Base-by-base conservation (phyloP, 768 basidiomycete genomes). In the Leucosporidium yakuticum region DNA sequence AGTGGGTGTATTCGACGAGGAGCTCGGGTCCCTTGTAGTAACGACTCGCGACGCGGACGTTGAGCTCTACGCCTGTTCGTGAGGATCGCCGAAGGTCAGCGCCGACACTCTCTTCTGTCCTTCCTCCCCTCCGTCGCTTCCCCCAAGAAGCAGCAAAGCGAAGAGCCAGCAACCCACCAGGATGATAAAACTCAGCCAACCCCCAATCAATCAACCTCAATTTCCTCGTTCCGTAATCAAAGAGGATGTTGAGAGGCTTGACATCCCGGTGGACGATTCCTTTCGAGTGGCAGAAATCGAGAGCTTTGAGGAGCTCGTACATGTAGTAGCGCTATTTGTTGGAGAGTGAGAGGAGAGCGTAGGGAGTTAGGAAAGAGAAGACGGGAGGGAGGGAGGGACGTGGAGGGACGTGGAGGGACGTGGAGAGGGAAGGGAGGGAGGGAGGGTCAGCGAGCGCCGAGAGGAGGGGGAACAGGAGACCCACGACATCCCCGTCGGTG, bases 231-330 rank as follows among this genome's bases (percentile, higher is more conserved):
- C 55, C 25, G 50, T 70, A 71, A 61, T 74, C 74, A 60, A 73
- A 66, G 23, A 74, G 60, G 44, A 74, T 64, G 31, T 74, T 74
- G 59, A 63, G 62, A 6, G 74, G 74, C 55, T 74, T 74, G 25
- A 74, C 71, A 39, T 74, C 74, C 25, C 74, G 69, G 56, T 74
- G 74, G 34, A 74, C 73, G 69, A 74, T 74, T 3, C 74, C 74
- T n/a, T 60, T 62, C 17, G 69, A 68, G 54, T 74, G 74, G 60
- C 69, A 70, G 51, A 67, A 74, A 19, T 73, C 71, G 67, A 74
- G 69, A 23, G 74, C 74, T 48, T 70, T 70, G 60, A 74, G 67
- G 17, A 74, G 69, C 58, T 74, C 64, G 32, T 23, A 70, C 27
- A 69, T 63, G 65, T 74, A 74, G 65, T 63, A 74, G 20, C 66